These are phyloP conservation scores for Pleurotus djamor DNA, from an alignment of 768 basidiomycete genomes.

Conservation along the genomic window DNA sequence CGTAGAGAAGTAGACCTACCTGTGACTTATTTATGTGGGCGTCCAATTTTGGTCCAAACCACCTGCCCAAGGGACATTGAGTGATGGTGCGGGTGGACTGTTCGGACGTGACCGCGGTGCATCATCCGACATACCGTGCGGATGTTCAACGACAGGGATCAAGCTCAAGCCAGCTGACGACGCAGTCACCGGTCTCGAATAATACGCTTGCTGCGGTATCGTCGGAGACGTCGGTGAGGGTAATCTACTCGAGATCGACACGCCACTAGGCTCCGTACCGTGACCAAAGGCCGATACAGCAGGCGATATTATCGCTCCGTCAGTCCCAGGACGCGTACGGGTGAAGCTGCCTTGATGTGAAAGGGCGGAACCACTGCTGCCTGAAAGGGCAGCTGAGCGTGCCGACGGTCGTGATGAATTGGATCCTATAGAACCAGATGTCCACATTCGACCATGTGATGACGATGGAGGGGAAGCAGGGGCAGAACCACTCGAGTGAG, in stretches of 20 bases:
- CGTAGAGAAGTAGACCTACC: neutral
- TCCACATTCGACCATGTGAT: neutral
- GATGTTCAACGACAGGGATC: neutral
- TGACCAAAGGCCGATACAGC: slow-evolving; percentile 49
- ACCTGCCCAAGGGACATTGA: slow-evolving; percentile 37
- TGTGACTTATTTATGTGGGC: slow-evolving; percentile 15
- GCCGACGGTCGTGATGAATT: slow-evolving; percentile 53
- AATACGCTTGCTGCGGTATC: slow-evolving; percentile 10
- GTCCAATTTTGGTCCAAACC: slow-evolving; percentile 39
- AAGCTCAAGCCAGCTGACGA: neutral
- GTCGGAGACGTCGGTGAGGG: slow-evolving; percentile 13
- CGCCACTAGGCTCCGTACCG: slow-evolving; percentile 16
- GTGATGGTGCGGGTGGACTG: slow-evolving; percentile 12
- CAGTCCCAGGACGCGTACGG: slow-evolving; percentile 32
- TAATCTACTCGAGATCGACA: slow-evolving; percentile 12
- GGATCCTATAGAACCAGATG: slow-evolving; percentile 42
- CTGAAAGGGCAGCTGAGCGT: slow-evolving; percentile 31
- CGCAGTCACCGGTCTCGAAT: neutral
- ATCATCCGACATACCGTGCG: neutral
- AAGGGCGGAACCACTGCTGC: slow-evolving; percentile 34
- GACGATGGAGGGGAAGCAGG: slow-evolving; percentile 39
- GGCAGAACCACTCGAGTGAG: slow-evolving; percentile 51
- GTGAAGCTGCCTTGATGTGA: slow-evolving; percentile 52
- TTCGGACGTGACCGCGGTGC: slow-evolving; percentile 18
- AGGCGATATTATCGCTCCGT: slow-evolving; percentile 36